Evolutionary conservation across 169 alveolate genomes (phyloP), one percentile per base, ranked within the genome.

Genomic region (Amoebophrya sp.): DNA sequence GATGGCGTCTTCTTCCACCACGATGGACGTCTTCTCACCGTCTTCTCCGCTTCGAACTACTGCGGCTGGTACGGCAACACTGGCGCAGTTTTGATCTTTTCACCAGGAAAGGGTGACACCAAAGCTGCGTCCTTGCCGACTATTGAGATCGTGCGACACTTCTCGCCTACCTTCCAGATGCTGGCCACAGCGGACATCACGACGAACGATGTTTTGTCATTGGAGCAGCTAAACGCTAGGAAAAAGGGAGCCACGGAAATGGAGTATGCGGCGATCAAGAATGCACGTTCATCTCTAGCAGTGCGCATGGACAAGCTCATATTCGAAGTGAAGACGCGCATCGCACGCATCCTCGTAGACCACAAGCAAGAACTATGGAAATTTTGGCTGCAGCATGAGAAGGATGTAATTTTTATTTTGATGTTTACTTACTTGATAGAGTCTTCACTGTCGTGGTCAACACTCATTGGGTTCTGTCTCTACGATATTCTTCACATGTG

Each of bases 1-100:
- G 83, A 65, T 36, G 83, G 83, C 36, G 83, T 65, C 38, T 65
- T 65, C 26, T 65, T 65, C 83, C 83, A 65, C 83, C 83, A 65
- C 83, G 83, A 65, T 36, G 83, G 83, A 10, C 2, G 83, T 6
- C 83, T 65, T 29, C 18, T 65, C 18, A 65, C 83, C 33, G 83
- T 65, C 26, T 65, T 65, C 83, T 65, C 83, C 2, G 83, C 83
- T 6, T 6, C 33, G 3, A 65, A 65, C 83, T 65, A 65, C 83
- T 65, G 83, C 83, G 83, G 83, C 36, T 65, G 83, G 83, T 65
- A 65, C 83, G 83, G 83, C 83, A 65, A 65, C 83, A 65, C 83
- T 36, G 83, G 83, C 83, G 83, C 83, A 36, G 83, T 65, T 6
- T 26, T 65, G 83, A 65, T 65, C 83, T 65, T 65, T 36, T 65